phyloP scores from a whole-genome alignment of 1,139 yeast species.

The Cylindricascospora bacillispora region DNA sequence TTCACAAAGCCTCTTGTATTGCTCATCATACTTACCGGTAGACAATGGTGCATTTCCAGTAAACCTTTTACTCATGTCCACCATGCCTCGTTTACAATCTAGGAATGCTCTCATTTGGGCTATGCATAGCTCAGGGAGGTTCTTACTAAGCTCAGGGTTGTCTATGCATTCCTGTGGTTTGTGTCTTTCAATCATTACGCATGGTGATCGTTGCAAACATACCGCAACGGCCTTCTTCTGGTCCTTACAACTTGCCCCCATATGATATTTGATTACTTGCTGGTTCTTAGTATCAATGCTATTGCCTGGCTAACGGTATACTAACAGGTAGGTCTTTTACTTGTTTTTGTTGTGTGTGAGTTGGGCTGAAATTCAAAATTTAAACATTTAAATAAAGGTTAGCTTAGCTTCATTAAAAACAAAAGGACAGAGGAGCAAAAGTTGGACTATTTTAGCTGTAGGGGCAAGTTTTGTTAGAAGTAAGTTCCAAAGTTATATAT shows the following conservation, averaged over 20 bases:
- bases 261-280: slow-evolving; percentile 4
- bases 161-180: slow-evolving; percentile 83
- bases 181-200: slow-evolving; percentile 81
- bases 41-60: slow-evolving; percentile 90
- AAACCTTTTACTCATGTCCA: slow-evolving; percentile 85
- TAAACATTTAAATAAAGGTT: too few species aligned
- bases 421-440: too few species aligned
- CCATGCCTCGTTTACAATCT: slow-evolving; percentile 76
- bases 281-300: neutral
- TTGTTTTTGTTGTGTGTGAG: neutral
- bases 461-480: too few species aligned
- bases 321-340: neutral
- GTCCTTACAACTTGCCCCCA: slow-evolving; percentile 69
- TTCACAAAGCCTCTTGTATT: slow-evolving; percentile 58
- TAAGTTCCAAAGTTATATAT: too few species aligned
- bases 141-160: slow-evolving; percentile 60
- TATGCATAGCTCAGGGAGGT: slow-evolving; percentile 78
- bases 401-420: too few species aligned
- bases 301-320: too few species aligned
- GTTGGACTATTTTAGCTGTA: too few species aligned
- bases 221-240: slow-evolving; percentile 88
- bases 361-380: neutral
- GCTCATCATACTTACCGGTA: slow-evolving; percentile 84
- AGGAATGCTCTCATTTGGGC: slow-evolving; percentile 76
- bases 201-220: slow-evolving; percentile 90